Percentiles rank a stretch among this genome's conserved stretches.
phyloP scores from a whole-genome alignment of 2,329 filamentous ascomycete genomes.

The Monosporascus sp. region DNA sequence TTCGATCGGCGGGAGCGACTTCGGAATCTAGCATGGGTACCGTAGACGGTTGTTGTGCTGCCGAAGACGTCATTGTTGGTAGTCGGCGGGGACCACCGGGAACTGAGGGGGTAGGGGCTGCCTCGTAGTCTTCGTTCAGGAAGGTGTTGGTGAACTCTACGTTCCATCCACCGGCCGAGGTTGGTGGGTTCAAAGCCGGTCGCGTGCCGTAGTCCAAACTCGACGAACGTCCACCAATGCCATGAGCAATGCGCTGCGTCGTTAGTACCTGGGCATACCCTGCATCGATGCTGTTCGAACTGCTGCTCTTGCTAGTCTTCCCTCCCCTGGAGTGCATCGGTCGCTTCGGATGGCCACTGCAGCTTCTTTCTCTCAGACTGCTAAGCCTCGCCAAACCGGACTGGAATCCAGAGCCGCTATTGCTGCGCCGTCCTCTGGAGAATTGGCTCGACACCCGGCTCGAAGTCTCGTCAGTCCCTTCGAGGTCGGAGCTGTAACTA shows the following conservation, averaged over 20 bases:
- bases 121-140: constrained; percentile 61
- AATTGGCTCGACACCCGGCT: constrained; percentile 47
- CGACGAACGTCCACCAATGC: constrained; percentile 54
- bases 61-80: constrained; percentile 30
- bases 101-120: constrained; percentile 80
- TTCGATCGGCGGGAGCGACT: constrained; percentile 28
- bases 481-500: constrained; percentile 59
- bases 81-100: constrained; percentile 67
- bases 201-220: constrained; percentile 67
- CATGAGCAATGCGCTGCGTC: constrained; percentile 54
- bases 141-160: constrained; percentile 45
- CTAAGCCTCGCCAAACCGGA: constrained; percentile 56
- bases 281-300: constrained; percentile 60
- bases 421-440: constrained; percentile 64
- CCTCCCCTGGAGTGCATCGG: constrained; percentile 49
- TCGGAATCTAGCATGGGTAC: constrained; percentile 25
- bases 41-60: constrained; percentile 27
- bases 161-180: constrained; percentile 33
- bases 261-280: constrained; percentile 54
- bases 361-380: constrained; percentile 49
- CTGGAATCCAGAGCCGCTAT: constrained; percentile 72
- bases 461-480: constrained; percentile 46
- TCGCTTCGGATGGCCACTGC: constrained; percentile 35
- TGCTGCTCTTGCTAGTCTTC: constrained; percentile 69
- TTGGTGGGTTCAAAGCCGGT: constrained; percentile 25